Evolutionary conservation across 441 rosid species (phyloP), one percentile per base, ranked within the genome.

Genomic region (Euphorbia celastroides): DNA sequence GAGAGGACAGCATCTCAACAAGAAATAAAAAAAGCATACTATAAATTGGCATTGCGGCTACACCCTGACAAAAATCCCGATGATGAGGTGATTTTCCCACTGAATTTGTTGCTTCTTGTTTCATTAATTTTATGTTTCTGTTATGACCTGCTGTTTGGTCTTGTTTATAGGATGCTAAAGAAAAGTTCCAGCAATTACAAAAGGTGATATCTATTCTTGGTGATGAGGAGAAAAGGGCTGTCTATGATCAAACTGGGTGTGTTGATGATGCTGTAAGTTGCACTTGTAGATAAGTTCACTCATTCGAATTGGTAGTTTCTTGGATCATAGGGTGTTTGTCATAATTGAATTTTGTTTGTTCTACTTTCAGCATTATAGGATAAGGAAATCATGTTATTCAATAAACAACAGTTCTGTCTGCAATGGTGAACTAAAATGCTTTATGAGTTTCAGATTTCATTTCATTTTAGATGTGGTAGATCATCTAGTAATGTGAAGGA

Each of bases 51-150:
- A 19, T 69, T 92, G 80, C 75, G 82, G 72, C 88, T 94, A 62
- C 99, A 91, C 69, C 99, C 93, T 36, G 99, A 93, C 74, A 93
- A 93, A 74, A 93, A 91, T 77, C 89, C 90, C 13, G 96, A 83
- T 41, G 94, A 94, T 69, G 92, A 86, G 93, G 96, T 91, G n/a
- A 61, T 42, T 60, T 65, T 5, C 11, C 31, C 34, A 58, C 14
- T 1, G 8, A 46, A 20, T 67, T 56, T 19, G 6, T 50, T n/a
- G 12, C 3, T 42, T 44, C 2, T 22, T 9, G 25, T 41, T 60
- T 30, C 31, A 19, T 7, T 50, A 16, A 10, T 30, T 14, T 3
- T 7, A 14, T 57, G 54, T 44, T 22, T 72, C 20, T 64, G 5
- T 68, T 17, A 34, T 52, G 30, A 55, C 32, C 26, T 68, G 7